A percentile compares a stretch with the other conserved stretches of the same genome.
phyloP scores from a whole-genome alignment of 2,329 filamentous ascomycete species.

The Intubia oerlemansii region DNA sequence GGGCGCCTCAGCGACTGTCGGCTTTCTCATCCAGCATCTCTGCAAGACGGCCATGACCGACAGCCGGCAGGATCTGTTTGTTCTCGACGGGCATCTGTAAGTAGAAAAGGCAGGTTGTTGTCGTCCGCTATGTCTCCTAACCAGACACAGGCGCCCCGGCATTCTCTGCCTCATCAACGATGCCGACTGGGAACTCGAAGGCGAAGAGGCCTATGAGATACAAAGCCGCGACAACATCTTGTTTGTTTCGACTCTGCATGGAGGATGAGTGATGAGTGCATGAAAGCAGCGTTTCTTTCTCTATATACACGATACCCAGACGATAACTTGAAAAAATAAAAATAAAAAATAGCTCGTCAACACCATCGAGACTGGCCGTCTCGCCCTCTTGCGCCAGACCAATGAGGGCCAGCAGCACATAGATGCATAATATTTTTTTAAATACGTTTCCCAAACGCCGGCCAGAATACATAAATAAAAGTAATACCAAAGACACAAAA shows the following conservation, averaged over 20 bases:
- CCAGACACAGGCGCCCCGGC: conserved; percentile 74
- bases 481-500: too few species aligned
- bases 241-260: conserved; percentile 92
- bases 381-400: conserved; percentile 82
- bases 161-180: conserved; percentile 96
- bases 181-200: conserved; percentile 94
- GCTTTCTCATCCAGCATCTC: conserved; percentile 57
- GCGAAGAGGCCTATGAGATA: conserved; percentile 75
- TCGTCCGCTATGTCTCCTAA: too few species aligned
- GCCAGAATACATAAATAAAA: too few species aligned
- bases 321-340: too few species aligned
- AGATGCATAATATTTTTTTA: too few species aligned
- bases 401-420: conserved; percentile 73
- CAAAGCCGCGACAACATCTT: conserved; percentile 69
- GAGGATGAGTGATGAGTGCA: too few species aligned
- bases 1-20: conserved; percentile 44
- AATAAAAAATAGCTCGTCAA: too few species aligned
- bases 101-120: too few species aligned
- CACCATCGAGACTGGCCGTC: conserved; percentile 63
- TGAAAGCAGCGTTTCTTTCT: too few species aligned
- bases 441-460: too few species aligned
- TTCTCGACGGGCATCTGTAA: conserved; percentile 57
- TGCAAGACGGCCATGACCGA: conserved; percentile 73
- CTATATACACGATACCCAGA: too few species aligned
- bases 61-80: conserved; percentile 66